phyloP scores from a whole-genome alignment of 192 early-diverging fungal species.

The Geosiphon pyriformis region DNA sequence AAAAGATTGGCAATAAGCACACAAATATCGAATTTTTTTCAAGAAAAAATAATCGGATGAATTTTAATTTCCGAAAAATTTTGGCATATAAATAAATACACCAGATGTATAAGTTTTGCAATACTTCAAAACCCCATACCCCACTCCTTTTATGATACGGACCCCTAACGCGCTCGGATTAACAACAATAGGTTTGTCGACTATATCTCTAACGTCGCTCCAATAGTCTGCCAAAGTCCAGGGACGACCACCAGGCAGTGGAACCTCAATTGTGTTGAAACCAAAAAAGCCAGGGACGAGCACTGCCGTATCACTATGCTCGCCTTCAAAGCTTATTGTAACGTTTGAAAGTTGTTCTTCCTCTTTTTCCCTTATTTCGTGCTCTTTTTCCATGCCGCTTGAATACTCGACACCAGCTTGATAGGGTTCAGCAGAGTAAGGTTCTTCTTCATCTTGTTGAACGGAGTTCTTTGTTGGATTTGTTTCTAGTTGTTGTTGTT shows the following conservation, averaged over 20 bases:
- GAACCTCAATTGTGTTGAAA: background rate
- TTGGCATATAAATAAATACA: background rate
- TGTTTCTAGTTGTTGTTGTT: background rate
- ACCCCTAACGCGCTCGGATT: constrained; percentile 17
- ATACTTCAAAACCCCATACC: too few species aligned
- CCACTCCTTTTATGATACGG: too few species aligned
- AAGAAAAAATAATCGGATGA: background rate
- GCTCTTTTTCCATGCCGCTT: background rate
- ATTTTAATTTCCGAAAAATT: background rate
- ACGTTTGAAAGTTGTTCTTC: background rate
- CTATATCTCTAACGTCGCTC: constrained; percentile 10
- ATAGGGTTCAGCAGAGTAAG: background rate
- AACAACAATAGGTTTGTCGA: constrained; percentile 12
- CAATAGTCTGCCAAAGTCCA: constrained; percentile 9
- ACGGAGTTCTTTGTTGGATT: background rate
- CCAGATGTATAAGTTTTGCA: too few species aligned
- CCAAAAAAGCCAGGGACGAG: constrained; percentile 12
- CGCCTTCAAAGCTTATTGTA: constrained; percentile 1
- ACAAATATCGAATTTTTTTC: background rate
- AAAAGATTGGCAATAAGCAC: background rate
- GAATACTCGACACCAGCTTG: background rate
- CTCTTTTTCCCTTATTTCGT: background rate
- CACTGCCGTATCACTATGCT: constrained; percentile 16
- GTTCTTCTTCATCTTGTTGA: constrained; percentile 3
- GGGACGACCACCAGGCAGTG: background rate